A percentile compares a stretch with the other conserved stretches of the same genome.
Evolutionary conservation across 83 land plant species (phyloP).

Genomic region (Thuja plicata): DNA sequence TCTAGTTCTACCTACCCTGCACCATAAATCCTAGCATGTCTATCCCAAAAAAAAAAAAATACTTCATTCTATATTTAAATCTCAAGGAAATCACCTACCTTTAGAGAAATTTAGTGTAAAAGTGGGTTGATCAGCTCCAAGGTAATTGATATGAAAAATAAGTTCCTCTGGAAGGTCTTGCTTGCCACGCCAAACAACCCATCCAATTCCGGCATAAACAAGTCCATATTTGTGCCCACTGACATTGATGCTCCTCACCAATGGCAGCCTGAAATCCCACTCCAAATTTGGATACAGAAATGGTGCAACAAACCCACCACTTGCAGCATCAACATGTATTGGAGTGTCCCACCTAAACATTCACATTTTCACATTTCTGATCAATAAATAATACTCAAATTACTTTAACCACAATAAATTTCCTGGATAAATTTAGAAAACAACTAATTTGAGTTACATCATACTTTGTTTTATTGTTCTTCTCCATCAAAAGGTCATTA

Average conservation of each 20-base stretch:
- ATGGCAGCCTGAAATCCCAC: slow-evolving; percentile 81
- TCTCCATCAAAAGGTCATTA: slow-evolving; percentile 43
- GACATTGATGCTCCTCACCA: slow-evolving; percentile 87
- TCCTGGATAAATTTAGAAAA: neutral
- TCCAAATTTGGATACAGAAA: slow-evolving; percentile 76
- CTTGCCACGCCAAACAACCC: slow-evolving; percentile 78
- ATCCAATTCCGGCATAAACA: slow-evolving; percentile 83
- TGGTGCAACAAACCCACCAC: slow-evolving; percentile 87
- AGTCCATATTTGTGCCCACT: slow-evolving; percentile 93
- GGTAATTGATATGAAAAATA: slow-evolving; percentile 81
- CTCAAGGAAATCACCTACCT: slow-evolving; percentile 34
- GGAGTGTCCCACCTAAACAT: slow-evolving; percentile 67
- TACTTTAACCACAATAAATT: neutral
- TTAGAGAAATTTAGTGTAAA: slow-evolving; percentile 92
- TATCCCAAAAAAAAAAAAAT: neutral
- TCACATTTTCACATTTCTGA: slow-evolving; percentile 1
- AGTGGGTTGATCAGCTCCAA: slow-evolving; percentile 91
- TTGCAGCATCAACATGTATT: slow-evolving; percentile 88
- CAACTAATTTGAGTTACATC: neutral
- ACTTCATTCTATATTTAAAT: neutral
- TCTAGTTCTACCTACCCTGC: neutral
- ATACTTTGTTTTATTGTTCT: slow-evolving; percentile 57
- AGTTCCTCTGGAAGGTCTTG: slow-evolving; percentile 84
- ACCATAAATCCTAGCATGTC: neutral
- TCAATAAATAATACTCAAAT: neutral